Evolutionary conservation across 371 early-diverging fungal species (phyloP).

Genomic region (Mucor indicus): DNA sequence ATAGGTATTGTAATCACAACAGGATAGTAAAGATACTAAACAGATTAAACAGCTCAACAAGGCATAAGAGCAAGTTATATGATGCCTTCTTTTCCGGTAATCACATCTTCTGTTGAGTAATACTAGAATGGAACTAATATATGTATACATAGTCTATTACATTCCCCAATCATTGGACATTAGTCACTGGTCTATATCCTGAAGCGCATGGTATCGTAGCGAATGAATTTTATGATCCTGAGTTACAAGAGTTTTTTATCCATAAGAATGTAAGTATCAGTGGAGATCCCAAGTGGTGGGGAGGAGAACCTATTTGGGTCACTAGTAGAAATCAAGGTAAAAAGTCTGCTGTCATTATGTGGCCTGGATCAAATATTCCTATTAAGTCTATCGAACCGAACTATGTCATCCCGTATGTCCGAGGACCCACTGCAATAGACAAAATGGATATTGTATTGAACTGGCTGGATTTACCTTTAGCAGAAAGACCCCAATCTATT

Average conservation of each 20-base stretch:
- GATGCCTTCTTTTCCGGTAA: constrained; percentile 74
- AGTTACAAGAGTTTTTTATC: constrained; percentile 65
- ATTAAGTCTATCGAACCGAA: constrained; percentile 56
- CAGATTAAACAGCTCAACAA: constrained; percentile 19
- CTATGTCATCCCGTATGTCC: constrained; percentile 55
- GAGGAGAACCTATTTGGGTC: constrained; percentile 91
- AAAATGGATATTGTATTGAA: constrained; percentile 60
- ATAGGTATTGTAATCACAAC: constrained; percentile 51
- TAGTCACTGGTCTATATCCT: constrained; percentile 90
- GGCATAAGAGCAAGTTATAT: constrained; percentile 62
- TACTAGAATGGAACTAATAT: neutral
- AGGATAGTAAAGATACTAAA: neutral
- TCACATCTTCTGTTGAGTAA: neutral
- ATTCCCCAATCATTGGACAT: constrained; percentile 92
- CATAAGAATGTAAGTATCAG: constrained; percentile 59
- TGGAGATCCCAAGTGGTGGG: constrained; percentile 73
- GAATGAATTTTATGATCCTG: constrained; percentile 84
- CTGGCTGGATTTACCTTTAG: constrained; percentile 73
- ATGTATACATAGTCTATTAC: constrained; percentile 55
- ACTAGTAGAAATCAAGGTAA: constrained; percentile 69
- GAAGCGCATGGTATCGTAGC: constrained; percentile 90
- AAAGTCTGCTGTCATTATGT: constrained; percentile 74
- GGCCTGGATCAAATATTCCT: constrained; percentile 81
- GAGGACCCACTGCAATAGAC: constrained; percentile 40
- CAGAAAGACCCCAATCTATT: constrained; percentile 70